Evolutionary conservation across 768 basidiomycete genomes (phyloP).

Genomic region (Lactifluus pinguis): DNA sequence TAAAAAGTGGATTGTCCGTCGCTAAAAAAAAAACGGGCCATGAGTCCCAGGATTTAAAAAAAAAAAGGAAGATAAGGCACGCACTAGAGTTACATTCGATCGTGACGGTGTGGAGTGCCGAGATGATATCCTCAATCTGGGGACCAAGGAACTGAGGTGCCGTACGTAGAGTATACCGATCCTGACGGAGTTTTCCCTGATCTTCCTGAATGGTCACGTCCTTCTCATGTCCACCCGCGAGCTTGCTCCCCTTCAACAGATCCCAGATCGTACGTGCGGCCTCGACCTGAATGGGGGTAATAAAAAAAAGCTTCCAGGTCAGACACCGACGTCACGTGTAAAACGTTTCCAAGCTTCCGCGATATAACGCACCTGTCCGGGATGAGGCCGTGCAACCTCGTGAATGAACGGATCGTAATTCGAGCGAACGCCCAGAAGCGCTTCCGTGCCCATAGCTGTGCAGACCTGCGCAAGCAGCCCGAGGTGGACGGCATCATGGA

Average conservation of each 20-base stretch:
- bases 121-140: constrained; percentile 70
- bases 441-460: constrained; percentile 80
- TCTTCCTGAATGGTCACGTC: constrained; percentile 69
- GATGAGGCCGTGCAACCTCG: constrained; percentile 66
- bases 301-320: neutral
- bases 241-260: constrained; percentile 58
- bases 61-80: constrained; percentile 23
- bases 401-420: constrained; percentile 78
- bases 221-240: constrained; percentile 52
- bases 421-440: constrained; percentile 60
- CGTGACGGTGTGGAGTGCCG: constrained; percentile 53
- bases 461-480: constrained; percentile 59
- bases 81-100: constrained; percentile 77
- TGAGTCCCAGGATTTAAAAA: neutral
- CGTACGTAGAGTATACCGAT: constrained; percentile 70
- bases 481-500: constrained; percentile 65
- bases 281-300: constrained; percentile 46
- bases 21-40: constrained; percentile 46
- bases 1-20: constrained; percentile 81
- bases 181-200: constrained; percentile 66
- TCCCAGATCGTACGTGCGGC: constrained; percentile 59
- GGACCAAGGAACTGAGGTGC: constrained; percentile 83
- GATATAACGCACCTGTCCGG: constrained; percentile 55
- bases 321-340: neutral
- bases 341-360: neutral